Evolutionary conservation across 1,284 basidiomycete species (phyloP).

Genomic region (Fomitopsis betulina): DNA sequence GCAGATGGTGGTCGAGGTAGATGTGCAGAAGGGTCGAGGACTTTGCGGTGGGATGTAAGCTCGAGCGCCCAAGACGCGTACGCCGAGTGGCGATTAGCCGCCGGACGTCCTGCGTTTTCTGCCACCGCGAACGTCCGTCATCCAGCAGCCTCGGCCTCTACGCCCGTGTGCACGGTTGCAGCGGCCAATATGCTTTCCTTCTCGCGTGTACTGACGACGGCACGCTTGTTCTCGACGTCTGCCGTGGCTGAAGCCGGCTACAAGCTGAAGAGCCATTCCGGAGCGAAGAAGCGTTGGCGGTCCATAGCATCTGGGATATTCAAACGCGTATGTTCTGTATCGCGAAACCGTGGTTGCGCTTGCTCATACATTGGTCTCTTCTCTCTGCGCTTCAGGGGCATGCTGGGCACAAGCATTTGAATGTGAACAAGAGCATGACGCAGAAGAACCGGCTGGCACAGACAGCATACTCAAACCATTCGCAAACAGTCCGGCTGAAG

Average conservation of each 20-base stretch:
- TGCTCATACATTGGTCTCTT: not conserved
- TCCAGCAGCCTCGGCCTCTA: not conserved
- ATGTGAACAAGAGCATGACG: slow-evolving; percentile 58
- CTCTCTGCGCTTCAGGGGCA: slow-evolving; percentile 43
- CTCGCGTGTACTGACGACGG: slow-evolving; percentile 19
- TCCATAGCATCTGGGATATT: slow-evolving; percentile 66
- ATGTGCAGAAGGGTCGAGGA: not conserved
- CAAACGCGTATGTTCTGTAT: slow-evolving; percentile 60
- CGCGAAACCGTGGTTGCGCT: not conserved
- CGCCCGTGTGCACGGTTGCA: not conserved
- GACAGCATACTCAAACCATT: slow-evolving; percentile 58
- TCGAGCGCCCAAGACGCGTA: not conserved
- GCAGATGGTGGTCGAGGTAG: slow-evolving; percentile 41
- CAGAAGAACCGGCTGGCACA: slow-evolving; percentile 62
- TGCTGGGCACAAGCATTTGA: slow-evolving; percentile 67
- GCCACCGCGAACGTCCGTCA: not conserved
- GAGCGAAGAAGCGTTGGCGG: slow-evolving; percentile 79
- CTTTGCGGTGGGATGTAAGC: not conserved
- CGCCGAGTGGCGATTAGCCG: not conserved
- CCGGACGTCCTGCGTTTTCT: not conserved
- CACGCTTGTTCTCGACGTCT: slow-evolving; percentile 33
- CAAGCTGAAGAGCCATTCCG: slow-evolving; percentile 75
- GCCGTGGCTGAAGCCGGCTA: slow-evolving; percentile 24
- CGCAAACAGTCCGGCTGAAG: slow-evolving; percentile 62
- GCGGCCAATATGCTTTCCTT: slow-evolving; percentile 11